Base-by-base conservation (phyloP, 352 stramenopile genomes). In the Phytopythium chamaehyphon region DNA sequence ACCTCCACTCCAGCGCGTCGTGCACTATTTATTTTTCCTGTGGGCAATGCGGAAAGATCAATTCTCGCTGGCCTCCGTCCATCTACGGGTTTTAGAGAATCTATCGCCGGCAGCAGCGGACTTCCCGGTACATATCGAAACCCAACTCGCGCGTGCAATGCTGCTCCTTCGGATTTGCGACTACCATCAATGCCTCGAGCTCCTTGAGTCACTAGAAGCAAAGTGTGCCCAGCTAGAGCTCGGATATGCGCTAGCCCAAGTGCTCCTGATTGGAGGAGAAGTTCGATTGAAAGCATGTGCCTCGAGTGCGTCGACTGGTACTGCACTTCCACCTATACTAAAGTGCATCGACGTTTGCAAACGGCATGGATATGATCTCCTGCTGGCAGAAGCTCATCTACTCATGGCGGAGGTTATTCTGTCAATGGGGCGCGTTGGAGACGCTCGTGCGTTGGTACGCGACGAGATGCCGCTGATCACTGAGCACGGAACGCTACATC, bases 391-490 rank as follows among this genome's bases (percentile, higher is more conserved):
- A 51, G 65, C 74, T 16, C 74, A 91, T 55, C 42, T 88, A 26
- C 55, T 76, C 7, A 73, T 91, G 42, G 73, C 73, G 12, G 76
- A 91, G 36, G 66, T 88, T 6, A 76, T 83, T 14, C 55, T 90
- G 2, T 54, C 66, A 6, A 87, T 88, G 71, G 78, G 76, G 6
- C 80, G 75, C 21, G 26, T 64, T 15, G 55, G 66, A 24, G 65
- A 83, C 28, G 75, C 81, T 0, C 49, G 75, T 8, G 42, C 67
- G 19, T 54, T 91, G 15, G 52, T 91, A 14, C 61, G 75, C 8
- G 59, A 77, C 18, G 72, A 89, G 40, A 88, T 89, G 76, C 52
- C 72, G 14, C 26, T 88, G 14, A 66, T 85, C n/a, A 77, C 83
- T 55, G 78, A 91, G 36, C 68, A 88, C 49, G 78, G 78, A 16